Conservation (phyloP, 139 green algal genomes). For the Coelastrella sp. region DNA sequence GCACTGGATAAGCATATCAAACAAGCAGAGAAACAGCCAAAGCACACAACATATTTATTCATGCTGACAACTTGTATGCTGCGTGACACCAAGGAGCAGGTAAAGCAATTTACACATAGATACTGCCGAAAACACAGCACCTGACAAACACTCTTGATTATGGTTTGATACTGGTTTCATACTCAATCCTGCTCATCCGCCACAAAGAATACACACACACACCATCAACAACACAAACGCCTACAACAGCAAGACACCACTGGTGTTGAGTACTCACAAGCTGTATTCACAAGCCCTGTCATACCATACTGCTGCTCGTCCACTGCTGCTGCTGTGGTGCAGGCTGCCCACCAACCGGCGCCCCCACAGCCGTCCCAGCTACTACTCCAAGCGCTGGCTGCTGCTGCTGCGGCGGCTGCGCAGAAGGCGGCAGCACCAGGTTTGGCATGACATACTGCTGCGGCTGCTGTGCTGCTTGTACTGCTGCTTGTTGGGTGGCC, state of each 20-base stretch:
- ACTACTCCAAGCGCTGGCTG: background rate
- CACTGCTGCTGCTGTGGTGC: background rate
- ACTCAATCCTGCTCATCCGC: too few species aligned
- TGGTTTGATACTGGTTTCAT: too few species aligned
- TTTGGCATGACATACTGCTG: slow-evolving; percentile 4
- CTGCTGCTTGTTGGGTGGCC: slow-evolving; percentile 6
- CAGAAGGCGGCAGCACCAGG: background rate
- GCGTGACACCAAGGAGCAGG: too few species aligned
- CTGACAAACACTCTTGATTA: too few species aligned
- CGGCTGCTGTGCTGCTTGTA: background rate
- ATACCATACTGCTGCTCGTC: background rate
- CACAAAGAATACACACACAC: too few species aligned
- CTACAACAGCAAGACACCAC: background rate
- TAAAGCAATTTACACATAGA: too few species aligned
- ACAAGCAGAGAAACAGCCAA: too few species aligned
- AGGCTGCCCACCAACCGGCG: background rate
- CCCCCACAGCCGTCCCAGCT: background rate
- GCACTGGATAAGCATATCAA: too few species aligned
- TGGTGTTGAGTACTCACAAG: background rate
- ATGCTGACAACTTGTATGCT: too few species aligned
- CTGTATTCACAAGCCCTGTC: too few species aligned
- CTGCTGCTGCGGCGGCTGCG: slow-evolving; percentile 13
- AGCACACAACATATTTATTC: too few species aligned
- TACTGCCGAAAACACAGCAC: too few species aligned
- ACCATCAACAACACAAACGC: background rate